Base-by-base conservation (phyloP, 2,329 filamentous ascomycete genomes). In the Alternaria sp. region DNA sequence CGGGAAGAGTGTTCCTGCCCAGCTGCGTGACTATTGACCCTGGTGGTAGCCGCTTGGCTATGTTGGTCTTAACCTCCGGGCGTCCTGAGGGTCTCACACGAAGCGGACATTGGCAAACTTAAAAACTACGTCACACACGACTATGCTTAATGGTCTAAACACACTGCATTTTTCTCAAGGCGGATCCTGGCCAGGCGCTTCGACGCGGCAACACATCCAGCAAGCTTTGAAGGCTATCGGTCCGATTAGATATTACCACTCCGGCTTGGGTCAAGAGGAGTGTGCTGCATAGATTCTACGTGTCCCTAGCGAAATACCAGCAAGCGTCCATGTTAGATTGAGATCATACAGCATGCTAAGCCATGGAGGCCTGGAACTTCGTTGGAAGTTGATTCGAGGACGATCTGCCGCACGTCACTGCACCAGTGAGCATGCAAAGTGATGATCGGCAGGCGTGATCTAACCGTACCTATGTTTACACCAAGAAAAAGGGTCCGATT, bases 211-310 rank as follows among this genome's bases (percentile, higher is more conserved):
- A 67, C 68, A 63, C 65, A 43, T 61, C 61, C 66, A 69, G 62
- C 66, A 62, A 59, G 62, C 64, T 70, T 62, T 71, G 67, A 58
- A 57, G 49, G 18, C 51, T 59, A 70, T 77, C 75, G 75, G 75
- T 53, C 75, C 75, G 75, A 76, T 57, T 75, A 16, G 43, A 59
- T 60, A 67, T 66, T 69, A 67, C 62, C 53, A 63, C 62, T 61
- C 71, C 70, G 65, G 64, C 70, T 71, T 65, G 61, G 69, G 67
- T 55, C 67, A 65, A 59, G 61, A 59, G 65, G 30, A 63, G 70
- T 60, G 64, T 66, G 64, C 63, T 59, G 55, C 61, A 64, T 56
- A 57, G 58, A 56, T 49, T 38, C 46, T 65, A 59, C 53, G 56
- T 49, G 61, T 63, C 60, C 56, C 64, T 62, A 58, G 60, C 61